Conservation (phyloP, 1,284 basidiomycete species). For the Cryptococcus neoformans region DNA sequence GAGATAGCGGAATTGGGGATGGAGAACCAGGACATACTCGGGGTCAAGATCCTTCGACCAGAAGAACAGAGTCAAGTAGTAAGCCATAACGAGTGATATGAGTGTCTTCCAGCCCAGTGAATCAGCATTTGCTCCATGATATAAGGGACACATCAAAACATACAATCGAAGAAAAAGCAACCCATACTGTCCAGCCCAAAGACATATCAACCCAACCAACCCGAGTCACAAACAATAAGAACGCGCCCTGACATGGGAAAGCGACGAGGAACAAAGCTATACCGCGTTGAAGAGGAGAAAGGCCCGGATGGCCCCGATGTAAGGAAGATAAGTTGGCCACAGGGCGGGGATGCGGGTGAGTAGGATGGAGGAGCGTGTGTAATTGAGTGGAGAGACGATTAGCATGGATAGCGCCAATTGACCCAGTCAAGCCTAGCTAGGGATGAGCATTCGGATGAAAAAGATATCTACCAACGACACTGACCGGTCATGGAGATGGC, state of each 20-base stretch:
- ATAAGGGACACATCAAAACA: conserved; percentile 38
- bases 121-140: not conserved
- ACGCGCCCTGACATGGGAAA: conserved; percentile 70
- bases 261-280: conserved; percentile 67
- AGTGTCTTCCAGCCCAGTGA: conserved; percentile 55
- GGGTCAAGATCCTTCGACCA: conserved; percentile 84
- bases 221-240: conserved; percentile 61
- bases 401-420: conserved; percentile 85
- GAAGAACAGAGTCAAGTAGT: conserved; percentile 68
- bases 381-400: conserved; percentile 76
- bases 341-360: conserved; percentile 6
- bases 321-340: not conserved
- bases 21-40: conserved; percentile 53
- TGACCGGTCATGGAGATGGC: conserved; percentile 83
- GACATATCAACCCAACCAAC: conserved; percentile 75
- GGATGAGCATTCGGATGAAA: not conserved
- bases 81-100: conserved; percentile 67
- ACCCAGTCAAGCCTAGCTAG: conserved; percentile 68
- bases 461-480: conserved; percentile 19
- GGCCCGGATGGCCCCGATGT: conserved; percentile 12
- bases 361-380: conserved; percentile 36
- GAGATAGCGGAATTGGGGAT: not conserved
- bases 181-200: conserved; percentile 61
- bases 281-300: conserved; percentile 35
- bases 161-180: conserved; percentile 72